These are phyloP conservation scores for Pseudophaeomoniella oleicola DNA, from an alignment of 2,329 filamentous ascomycete species.

Conservation along the genomic window DNA sequence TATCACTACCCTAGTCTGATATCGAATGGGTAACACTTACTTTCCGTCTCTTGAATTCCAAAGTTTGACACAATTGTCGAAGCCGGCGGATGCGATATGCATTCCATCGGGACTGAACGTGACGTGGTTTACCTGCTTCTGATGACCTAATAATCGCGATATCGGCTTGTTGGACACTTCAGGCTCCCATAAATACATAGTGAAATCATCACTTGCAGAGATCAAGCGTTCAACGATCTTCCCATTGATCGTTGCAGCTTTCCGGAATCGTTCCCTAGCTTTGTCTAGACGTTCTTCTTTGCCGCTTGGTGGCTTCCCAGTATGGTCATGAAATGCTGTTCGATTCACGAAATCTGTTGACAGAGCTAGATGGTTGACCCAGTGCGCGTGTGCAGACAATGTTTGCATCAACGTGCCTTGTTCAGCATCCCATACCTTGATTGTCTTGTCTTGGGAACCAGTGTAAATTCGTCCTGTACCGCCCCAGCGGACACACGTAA, in stretches of 20 bases:
- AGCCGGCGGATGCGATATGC: slow-evolving; percentile 75
- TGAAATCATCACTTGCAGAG: slow-evolving; percentile 88
- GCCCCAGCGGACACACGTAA: slow-evolving; percentile 89
- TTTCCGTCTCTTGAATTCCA: slow-evolving; percentile 64
- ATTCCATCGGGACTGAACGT: slow-evolving; percentile 82
- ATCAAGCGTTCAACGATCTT: slow-evolving; percentile 71
- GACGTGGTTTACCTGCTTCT: slow-evolving; percentile 94
- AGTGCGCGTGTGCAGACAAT: slow-evolving; percentile 71
- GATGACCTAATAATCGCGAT: slow-evolving; percentile 79
- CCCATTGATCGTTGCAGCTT: slow-evolving; percentile 63
- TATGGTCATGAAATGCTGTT: slow-evolving; percentile 77
- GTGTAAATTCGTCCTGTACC: slow-evolving; percentile 77
- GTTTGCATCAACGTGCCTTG: slow-evolving; percentile 70
- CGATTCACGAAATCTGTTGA: slow-evolving; percentile 83
- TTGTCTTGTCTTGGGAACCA: slow-evolving; percentile 76
- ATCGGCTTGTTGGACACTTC: slow-evolving; percentile 61
- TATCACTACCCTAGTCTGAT: slow-evolving; percentile 2
- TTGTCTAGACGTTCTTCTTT: slow-evolving; percentile 58
- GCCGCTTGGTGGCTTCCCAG: slow-evolving; percentile 51
- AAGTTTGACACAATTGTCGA: slow-evolving; percentile 89
- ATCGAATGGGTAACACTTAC: slow-evolving; percentile 2
- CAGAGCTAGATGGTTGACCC: slow-evolving; percentile 88
- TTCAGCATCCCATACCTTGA: slow-evolving; percentile 76
- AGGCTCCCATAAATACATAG: slow-evolving; percentile 91
- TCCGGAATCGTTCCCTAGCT: slow-evolving; percentile 71